phyloP scores from a whole-genome alignment of 2,329 filamentous ascomycete genomes.

The Ophiostoma novo-ulmi region DNA sequence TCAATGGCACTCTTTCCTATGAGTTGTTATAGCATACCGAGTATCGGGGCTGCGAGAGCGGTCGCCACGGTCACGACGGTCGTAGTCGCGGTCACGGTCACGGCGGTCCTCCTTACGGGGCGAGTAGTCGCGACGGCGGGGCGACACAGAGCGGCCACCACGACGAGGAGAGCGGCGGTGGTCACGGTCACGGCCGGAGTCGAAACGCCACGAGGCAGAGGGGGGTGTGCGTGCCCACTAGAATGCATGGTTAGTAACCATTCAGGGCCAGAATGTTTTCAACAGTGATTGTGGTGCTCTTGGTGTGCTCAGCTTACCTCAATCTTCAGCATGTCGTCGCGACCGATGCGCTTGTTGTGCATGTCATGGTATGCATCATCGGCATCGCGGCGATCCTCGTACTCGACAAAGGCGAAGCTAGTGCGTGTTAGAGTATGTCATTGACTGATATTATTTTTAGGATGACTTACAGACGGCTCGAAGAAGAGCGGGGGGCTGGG shows the following conservation, averaged over 20 bases:
- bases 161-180: constrained; percentile 61
- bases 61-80: constrained; percentile 64
- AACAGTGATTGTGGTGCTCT: background rate
- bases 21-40: constrained; percentile 39
- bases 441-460: background rate
- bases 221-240: constrained; percentile 98
- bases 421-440: background rate
- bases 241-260: constrained; percentile 7
- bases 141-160: constrained; percentile 66
- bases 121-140: constrained; percentile 77
- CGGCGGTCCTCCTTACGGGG: constrained; percentile 81
- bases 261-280: background rate
- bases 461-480: constrained; percentile 84
- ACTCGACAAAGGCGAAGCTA: constrained; percentile 97
- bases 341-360: constrained; percentile 98
- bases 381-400: constrained; percentile 95
- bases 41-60: constrained; percentile 67
- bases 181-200: constrained; percentile 76
- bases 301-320: constrained; percentile 58
- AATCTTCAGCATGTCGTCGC: constrained; percentile 94
- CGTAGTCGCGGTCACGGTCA: constrained; percentile 52
- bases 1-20: too few species aligned
- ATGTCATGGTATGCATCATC: constrained; percentile 99
- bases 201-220: constrained; percentile 97
- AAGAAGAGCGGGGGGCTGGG: constrained; percentile 87